Base-by-base conservation (phyloP, 768 basidiomycete genomes). In the Phylloporus sp. region DNA sequence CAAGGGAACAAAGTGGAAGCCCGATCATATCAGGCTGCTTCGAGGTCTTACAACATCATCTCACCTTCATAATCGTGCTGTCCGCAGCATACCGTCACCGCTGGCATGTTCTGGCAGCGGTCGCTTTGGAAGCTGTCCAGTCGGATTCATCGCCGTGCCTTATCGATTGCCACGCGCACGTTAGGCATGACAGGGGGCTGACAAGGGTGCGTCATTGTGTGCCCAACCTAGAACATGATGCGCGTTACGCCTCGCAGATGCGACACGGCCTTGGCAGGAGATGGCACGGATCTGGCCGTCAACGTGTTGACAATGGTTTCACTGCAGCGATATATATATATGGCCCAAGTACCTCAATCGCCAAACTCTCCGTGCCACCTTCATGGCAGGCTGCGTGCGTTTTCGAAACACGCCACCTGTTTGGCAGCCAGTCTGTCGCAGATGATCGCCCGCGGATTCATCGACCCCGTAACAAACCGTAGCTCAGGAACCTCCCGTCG, bases 371-470 rank as follows among this genome's bases (percentile, higher is more conserved):
- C 36, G 24, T 57, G 59, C 63, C 60, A 62, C 59, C 48, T 52
- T 22, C 45, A 59, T 59, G 41, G 24, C 40, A 41, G 11, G 45
- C 29, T 35, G 16, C 43, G 50, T 50, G 54, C 50, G 15, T n/a
- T 29, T 50, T 50, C 43, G 47, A 58, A 61, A 58, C 62, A 55
- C 28, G 49, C 49, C 62, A 50, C 31, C 36, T 28, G 13, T 36
- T 48, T 62, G 41, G 42, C 49, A 27, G n/a, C 41, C 6, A 24
- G 34, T 52, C 50, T 27, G 47, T 53, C 41, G 38, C 34, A 49
- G 54, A 56, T 49, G 49, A 56, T 57, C 51, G 36, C 52, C 63
- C 63, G 60, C 60, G 59, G 60, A 59, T 49, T 54, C 50, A 50
- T 58, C 53, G 49, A 55, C 27, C 39, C n/a, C 32, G 49, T 54